These are phyloP conservation scores for Rhizoctonia solani DNA, from an alignment of 1,284 basidiomycete species.

Conservation along the genomic window DNA sequence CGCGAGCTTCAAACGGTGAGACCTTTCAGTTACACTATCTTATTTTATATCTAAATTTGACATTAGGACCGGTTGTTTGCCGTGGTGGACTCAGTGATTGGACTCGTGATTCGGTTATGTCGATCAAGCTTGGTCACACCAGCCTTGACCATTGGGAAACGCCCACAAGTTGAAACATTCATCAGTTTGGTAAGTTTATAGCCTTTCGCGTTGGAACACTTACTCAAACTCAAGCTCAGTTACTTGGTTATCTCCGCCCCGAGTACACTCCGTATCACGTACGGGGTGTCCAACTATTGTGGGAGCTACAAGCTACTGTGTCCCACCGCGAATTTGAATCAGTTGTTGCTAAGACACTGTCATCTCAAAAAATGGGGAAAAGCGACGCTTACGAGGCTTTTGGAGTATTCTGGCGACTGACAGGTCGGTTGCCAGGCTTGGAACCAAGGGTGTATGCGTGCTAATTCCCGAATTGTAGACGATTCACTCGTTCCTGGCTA, in stretches of 20 bases:
- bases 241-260: slow-evolving; percentile 76
- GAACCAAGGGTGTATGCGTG: background rate
- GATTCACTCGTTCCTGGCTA: slow-evolving; percentile 81
- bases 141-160: slow-evolving; percentile 57
- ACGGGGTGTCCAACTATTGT: slow-evolving; percentile 83
- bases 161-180: slow-evolving; percentile 59
- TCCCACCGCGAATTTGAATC: slow-evolving; percentile 71
- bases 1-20: slow-evolving; percentile 41
- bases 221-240: slow-evolving; percentile 46
- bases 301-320: slow-evolving; percentile 74
- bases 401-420: slow-evolving; percentile 89
- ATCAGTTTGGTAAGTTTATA: slow-evolving; percentile 55
- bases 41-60: slow-evolving; percentile 21
- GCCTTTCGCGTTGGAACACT: background rate
- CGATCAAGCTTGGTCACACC: slow-evolving; percentile 58
- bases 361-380: slow-evolving; percentile 44
- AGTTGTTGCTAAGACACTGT: slow-evolving; percentile 72
- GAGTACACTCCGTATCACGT: slow-evolving; percentile 75
- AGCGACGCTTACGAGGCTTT: slow-evolving; percentile 79
- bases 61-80: too few relatives aligned
- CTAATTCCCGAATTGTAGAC: slow-evolving; percentile 54
- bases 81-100: slow-evolving; percentile 61
- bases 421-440: slow-evolving; percentile 55
- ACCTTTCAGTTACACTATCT: slow-evolving; percentile 37
- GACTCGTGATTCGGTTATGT: too few relatives aligned